phyloP scores from a whole-genome alignment of 2,329 filamentous ascomycete species.

The Chaetomiaceae sp. region DNA sequence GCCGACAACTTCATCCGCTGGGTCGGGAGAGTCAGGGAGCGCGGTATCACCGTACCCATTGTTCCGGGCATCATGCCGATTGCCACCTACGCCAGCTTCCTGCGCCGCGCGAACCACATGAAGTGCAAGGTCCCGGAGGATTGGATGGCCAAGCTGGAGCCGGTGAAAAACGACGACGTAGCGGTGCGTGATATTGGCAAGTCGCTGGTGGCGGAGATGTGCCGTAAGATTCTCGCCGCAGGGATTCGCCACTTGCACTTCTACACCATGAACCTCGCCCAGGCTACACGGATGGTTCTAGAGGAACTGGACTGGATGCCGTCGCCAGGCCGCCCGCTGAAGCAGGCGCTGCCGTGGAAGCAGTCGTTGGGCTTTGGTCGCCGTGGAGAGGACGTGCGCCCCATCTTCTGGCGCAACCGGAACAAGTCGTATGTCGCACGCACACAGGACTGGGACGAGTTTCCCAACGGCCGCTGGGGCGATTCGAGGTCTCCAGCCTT shows the following conservation, averaged over 20 bases:
- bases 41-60: slow-evolving; percentile 65
- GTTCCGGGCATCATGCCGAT: slow-evolving; percentile 93
- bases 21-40: slow-evolving; percentile 78
- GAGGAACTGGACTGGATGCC: slow-evolving; percentile 83
- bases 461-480: slow-evolving; percentile 97
- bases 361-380: slow-evolving; percentile 86
- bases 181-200: slow-evolving; percentile 88
- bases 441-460: slow-evolving; percentile 98
- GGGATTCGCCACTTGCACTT: slow-evolving; percentile 91
- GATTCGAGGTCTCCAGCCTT: slow-evolving; percentile 95
- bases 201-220: slow-evolving; percentile 81
- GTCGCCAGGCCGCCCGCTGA: slow-evolving; percentile 67
- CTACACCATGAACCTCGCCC: slow-evolving; percentile 98
- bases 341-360: slow-evolving; percentile 92
- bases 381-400: slow-evolving; percentile 88
- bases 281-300: slow-evolving; percentile 87
- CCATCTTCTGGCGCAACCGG: slow-evolving; percentile 97
- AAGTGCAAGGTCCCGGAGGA: slow-evolving; percentile 73
- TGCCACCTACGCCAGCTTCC: slow-evolving; percentile 87
- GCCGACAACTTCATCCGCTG: slow-evolving; percentile 90
- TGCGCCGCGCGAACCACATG: slow-evolving; percentile 86
- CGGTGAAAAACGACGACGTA: slow-evolving; percentile 93
- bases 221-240: slow-evolving; percentile 71
- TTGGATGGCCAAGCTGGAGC: slow-evolving; percentile 79
- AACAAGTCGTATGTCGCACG: slow-evolving; percentile 93